phyloP scores from a whole-genome alignment of 371 early-diverging fungal genomes.

The Umbelopsis sp. region DNA sequence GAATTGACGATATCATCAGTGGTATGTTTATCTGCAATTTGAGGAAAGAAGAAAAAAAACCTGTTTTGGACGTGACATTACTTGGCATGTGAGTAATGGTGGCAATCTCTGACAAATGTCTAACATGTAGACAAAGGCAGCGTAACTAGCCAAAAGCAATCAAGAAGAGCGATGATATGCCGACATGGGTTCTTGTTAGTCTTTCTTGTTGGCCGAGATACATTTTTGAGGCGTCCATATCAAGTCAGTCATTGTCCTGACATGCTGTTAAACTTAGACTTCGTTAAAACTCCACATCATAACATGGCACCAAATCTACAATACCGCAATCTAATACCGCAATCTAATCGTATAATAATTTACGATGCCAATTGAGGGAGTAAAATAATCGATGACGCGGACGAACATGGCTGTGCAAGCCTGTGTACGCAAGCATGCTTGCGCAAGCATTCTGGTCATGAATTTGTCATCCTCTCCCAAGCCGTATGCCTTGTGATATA shows the following conservation, averaged over 20 bases:
- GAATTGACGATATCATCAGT: slow-evolving; percentile 39
- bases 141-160: not conserved
- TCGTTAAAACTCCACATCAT: too few species aligned
- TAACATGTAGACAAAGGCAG: not conserved
- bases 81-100: not conserved
- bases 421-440: too few species aligned
- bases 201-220: not conserved
- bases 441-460: too few species aligned
- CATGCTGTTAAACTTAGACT: too few species aligned
- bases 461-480: too few species aligned
- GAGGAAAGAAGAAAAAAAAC: not conserved
- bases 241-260: not conserved
- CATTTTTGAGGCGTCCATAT: not conserved
- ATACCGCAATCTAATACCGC: too few species aligned
- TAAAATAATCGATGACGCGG: too few species aligned
- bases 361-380: too few species aligned
- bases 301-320: too few species aligned
- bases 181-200: not conserved
- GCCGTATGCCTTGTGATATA: too few species aligned
- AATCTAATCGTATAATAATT: too few species aligned
- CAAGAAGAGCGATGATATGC: slow-evolving; percentile 1
- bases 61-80: not conserved
- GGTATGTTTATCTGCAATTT: slow-evolving; percentile 35
- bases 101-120: not conserved
- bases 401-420: too few species aligned